Evolutionary conservation across 352 stramenopile genomes (phyloP), one percentile per base, ranked within the genome.

Genomic region (Albugo candida): DNA sequence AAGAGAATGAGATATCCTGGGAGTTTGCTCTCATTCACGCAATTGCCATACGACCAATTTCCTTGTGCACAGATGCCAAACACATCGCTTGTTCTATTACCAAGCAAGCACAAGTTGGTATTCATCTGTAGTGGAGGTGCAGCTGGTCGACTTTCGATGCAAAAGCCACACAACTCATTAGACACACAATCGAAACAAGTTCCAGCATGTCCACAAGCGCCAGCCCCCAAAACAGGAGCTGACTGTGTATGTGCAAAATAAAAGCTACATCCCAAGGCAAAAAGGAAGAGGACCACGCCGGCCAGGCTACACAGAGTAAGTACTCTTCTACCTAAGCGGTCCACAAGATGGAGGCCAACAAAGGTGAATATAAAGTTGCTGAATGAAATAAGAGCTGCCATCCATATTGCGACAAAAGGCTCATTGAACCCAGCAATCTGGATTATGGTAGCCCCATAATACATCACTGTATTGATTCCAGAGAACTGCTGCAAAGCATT

Each of bases 391-490:
- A 85, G 61, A 5, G 75, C 70, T 13, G 75, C 67, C 19, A 92
- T 65, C 73, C 71, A 87, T 54, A 88, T 82, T 1, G 79, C 78
- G 6, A 70, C 84, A 5, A 68, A 57, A 36, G 64, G 55, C 31
- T 86, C 60, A 13, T 61, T 64, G 42, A 92, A 92, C 4, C 75
- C 79, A 3, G 79, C 79, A 42, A 87, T 61, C 49, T 83, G 73
- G 49, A 92, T 77, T 46, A 92, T 84, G 1, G 64, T 82, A 14
- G 71, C 75, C 20, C 75, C 74, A 47, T 86, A 89, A 51, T 88
- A 92, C 76, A 92, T 89, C 51, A 85, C 75, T 0, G 73, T 91
- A 52, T 91, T 91, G 58, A 91, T 87, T n/a, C 76, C 73, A 31
- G 69, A 85, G 49, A 88, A 56, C 47, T 87, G 76, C 47, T 80